Evolutionary conservation across 129 eudicot species (phyloP), one percentile per base, ranked within the genome.

Genomic region (Heracleum sosnowskyi): DNA sequence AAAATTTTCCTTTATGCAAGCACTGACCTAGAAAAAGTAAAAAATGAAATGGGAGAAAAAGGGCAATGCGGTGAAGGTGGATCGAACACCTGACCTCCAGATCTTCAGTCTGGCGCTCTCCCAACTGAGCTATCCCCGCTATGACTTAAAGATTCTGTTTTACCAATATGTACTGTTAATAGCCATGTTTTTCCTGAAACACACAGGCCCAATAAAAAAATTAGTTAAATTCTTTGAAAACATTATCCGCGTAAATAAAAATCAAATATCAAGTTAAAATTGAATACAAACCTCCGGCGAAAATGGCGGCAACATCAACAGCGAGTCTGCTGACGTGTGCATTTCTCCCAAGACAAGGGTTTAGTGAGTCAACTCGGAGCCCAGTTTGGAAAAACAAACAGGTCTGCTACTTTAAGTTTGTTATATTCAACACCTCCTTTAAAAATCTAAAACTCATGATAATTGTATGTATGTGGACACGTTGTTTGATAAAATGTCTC

Each of bases 81-180:
- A 91, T 91, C 98, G 96, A 91, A 88, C 97, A 95, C 97, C 88
- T 77, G 98, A 90, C 93, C 97, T 91, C 90, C 93, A 91, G 97
- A 91, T 91, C 97, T 91, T 89, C 92, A 91, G 97, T 90, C 98
- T 90, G 91, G 82, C 96, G 97, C 98, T 91, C 98, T 91, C 96
- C 98, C 97, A 95, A 91, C 98, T 91, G 97, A 90, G 96, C 97
- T 91, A 91, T 95, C 97, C 97, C 97, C 93, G 97, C 97, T 7
- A 9, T 4, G n/a, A n/a, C n/a, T n/a, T n/a, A n/a, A n/a, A n/a
- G n/a, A n/a, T n/a, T n/a, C n/a, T n/a, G n/a, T n/a, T n/a, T n/a
- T n/a, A n/a, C n/a, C n/a, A n/a, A n/a, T n/a, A n/a, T n/a, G n/a
- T n/a, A n/a, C n/a, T n/a, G n/a, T n/a, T n/a, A n/a, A n/a, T n/a